phyloP scores from a whole-genome alignment of 2,329 filamentous ascomycete genomes.

The Aspergillus chevalieri region DNA sequence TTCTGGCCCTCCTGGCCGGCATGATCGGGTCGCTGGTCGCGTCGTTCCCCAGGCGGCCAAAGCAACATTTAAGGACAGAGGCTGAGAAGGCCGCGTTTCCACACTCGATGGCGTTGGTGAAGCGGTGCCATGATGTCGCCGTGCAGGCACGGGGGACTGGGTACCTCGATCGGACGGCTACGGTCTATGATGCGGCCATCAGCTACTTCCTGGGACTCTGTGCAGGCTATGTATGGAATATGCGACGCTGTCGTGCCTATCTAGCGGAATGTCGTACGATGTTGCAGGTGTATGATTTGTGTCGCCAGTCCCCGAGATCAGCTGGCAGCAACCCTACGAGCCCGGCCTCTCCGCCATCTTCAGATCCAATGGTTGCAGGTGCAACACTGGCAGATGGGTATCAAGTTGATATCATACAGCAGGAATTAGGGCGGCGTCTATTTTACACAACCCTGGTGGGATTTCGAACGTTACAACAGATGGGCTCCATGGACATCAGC shows the following conservation, averaged over 20 bases:
- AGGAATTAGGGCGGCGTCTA: constrained; percentile 51
- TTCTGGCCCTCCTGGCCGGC: constrained; percentile 39
- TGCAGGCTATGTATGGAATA: constrained; percentile 35
- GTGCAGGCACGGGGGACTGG: constrained; percentile 40
- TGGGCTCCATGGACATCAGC: constrained; percentile 66
- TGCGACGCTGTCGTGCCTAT: constrained; percentile 36
- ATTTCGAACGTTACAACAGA: constrained; percentile 69
- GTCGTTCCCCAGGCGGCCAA: constrained; percentile 41
- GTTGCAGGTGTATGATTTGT: constrained; percentile 35
- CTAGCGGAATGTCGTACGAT: constrained; percentile 41
- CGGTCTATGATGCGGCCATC: constrained; percentile 40
- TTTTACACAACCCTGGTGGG: constrained; percentile 80
- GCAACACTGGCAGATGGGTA: neutral
- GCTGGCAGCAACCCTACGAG: constrained; percentile 14
- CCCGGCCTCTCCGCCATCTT: constrained; percentile 16
- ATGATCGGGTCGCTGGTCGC: constrained; percentile 42
- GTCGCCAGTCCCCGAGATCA: constrained; percentile 16
- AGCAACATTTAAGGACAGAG: constrained; percentile 34
- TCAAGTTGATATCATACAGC: constrained; percentile 32
- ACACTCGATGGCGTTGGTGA: constrained; percentile 39
- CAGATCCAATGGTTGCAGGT: constrained; percentile 12
- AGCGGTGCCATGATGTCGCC: constrained; percentile 38
- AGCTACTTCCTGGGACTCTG: constrained; percentile 41
- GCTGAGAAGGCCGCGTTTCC: constrained; percentile 34
- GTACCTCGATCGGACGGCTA: constrained; percentile 38